Evolutionary conservation across 108 stramenopile genomes (phyloP).

Genomic region (Cyclotella baltica): DNA sequence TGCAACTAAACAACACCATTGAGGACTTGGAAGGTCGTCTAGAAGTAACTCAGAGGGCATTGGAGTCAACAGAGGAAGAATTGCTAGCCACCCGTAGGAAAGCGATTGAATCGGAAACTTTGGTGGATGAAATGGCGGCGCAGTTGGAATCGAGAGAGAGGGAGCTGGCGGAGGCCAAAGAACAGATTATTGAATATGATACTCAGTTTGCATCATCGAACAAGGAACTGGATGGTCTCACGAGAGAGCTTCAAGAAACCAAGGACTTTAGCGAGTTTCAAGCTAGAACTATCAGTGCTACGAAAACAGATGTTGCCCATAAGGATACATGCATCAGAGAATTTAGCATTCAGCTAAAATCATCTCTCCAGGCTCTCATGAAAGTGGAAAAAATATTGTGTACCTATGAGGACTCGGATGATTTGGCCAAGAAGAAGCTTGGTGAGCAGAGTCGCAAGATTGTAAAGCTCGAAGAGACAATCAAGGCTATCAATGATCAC

Average conservation of each 20-base stretch:
- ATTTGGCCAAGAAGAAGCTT: conserved; percentile 26
- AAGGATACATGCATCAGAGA: conserved; percentile 33
- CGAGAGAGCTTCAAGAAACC: conserved; percentile 25
- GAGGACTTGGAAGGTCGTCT: conserved; percentile 8
- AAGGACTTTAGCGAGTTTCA: conserved; percentile 34
- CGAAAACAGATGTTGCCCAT: conserved; percentile 15
- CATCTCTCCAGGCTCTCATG: conserved; percentile 39
- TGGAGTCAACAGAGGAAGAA: conserved; percentile 42
- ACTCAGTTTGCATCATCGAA: conserved; percentile 8
- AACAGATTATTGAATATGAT: conserved; percentile 11
- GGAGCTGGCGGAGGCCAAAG: conserved; percentile 28
- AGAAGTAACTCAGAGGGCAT: conserved; percentile 28
- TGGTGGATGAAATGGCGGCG: conserved; percentile 23
- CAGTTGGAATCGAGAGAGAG: conserved; percentile 30
- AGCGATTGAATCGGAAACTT: conserved; percentile 29
- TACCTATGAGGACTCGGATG: conserved; percentile 45
- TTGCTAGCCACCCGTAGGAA: conserved; percentile 10
- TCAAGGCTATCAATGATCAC: conserved; percentile 11
- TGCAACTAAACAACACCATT: neutral
- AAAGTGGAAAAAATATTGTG: conserved; percentile 45
- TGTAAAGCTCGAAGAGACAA: conserved; percentile 27
- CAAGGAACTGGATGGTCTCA: conserved; percentile 23
- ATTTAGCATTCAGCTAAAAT: conserved; percentile 32
- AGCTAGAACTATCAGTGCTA: conserved; percentile 26
- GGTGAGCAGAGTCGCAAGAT: conserved; percentile 38